phyloP scores from a whole-genome alignment of 2,329 filamentous ascomycete species.

The Epichloe sylvatica region DNA sequence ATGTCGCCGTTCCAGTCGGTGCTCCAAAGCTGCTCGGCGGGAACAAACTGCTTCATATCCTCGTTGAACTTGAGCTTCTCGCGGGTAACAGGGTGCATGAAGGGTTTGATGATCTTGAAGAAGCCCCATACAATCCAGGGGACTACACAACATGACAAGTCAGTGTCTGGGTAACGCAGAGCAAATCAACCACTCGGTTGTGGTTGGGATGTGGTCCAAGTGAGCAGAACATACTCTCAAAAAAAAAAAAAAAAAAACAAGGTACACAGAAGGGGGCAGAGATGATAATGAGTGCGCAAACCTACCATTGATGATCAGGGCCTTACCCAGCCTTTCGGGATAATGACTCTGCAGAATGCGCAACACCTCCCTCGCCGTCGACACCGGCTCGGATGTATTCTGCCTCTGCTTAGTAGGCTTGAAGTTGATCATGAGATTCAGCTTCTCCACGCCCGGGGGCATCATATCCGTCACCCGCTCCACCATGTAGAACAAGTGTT shows the following conservation, averaged over 20 bases:
- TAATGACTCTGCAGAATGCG: slow-evolving; percentile 91
- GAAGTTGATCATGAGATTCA: slow-evolving; percentile 86
- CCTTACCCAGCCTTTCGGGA: slow-evolving; percentile 77
- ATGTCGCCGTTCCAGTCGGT: slow-evolving; percentile 61
- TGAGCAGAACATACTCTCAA: not conserved
- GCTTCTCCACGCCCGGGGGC: slow-evolving; percentile 75
- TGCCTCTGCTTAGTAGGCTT: slow-evolving; percentile 61
- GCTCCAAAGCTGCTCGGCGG: slow-evolving; percentile 67
- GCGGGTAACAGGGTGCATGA: slow-evolving; percentile 87
- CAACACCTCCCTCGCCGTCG: slow-evolving; percentile 73
- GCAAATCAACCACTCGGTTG: not conserved
- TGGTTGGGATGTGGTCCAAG: not conserved
- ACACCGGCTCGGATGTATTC: slow-evolving; percentile 58
- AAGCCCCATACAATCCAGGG: slow-evolving; percentile 87
- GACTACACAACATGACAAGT: slow-evolving; percentile 33
- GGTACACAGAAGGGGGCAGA: not conserved
- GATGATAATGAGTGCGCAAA: not conserved
- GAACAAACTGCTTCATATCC: slow-evolving; percentile 70
- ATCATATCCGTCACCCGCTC: slow-evolving; percentile 81
- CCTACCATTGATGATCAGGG: slow-evolving; percentile 77
- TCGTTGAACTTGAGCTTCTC: slow-evolving; percentile 98
- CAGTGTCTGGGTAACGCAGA: not conserved
- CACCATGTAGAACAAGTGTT: slow-evolving; percentile 93
- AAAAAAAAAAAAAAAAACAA: too few species aligned
- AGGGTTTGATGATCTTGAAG: slow-evolving; percentile 90